Evolutionary conservation across 805 yeast genomes (phyloP).

Genomic region (Wickerhamomyces queroliae): DNA sequence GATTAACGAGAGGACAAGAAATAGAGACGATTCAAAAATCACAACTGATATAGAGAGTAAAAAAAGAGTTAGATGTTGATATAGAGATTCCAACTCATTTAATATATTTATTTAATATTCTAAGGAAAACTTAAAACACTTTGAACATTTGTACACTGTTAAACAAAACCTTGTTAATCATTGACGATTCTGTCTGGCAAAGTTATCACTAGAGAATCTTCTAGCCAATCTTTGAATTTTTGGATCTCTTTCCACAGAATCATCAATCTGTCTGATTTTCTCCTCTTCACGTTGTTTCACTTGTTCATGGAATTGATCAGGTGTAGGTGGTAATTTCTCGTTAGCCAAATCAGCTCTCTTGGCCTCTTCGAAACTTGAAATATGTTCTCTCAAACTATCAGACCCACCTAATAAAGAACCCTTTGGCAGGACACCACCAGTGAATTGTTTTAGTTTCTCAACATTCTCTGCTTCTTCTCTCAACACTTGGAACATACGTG

Average conservation of each 20-base stretch:
- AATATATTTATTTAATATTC: too few relatives aligned
- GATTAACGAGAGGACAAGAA: background rate
- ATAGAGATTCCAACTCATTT: too few relatives aligned
- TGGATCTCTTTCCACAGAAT: slow-evolving; percentile 7
- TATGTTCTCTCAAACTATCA: slow-evolving; percentile 67
- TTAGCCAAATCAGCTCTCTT: slow-evolving; percentile 71
- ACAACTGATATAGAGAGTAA: background rate
- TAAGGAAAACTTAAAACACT: too few relatives aligned
- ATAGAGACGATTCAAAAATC: background rate
- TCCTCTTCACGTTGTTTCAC: slow-evolving; percentile 38
- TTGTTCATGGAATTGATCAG: slow-evolving; percentile 46
- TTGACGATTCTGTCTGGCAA: too few relatives aligned
- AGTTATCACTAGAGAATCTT: background rate
- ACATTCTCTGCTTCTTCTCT: slow-evolving; percentile 87
- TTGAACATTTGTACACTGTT: too few relatives aligned
- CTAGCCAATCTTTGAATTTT: slow-evolving; percentile 1
- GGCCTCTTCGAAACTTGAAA: slow-evolving; percentile 78
- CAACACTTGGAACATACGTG: slow-evolving; percentile 84
- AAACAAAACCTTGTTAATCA: too few relatives aligned
- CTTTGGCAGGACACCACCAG: slow-evolving; percentile 78
- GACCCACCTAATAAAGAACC: slow-evolving; percentile 82
- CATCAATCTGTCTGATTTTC: slow-evolving; percentile 30
- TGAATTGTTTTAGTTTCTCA: slow-evolving; percentile 64
- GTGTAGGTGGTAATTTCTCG: slow-evolving; percentile 84
- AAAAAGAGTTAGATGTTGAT: background rate